phyloP scores from a whole-genome alignment of 202 grass and related monocot genomes.

The Alloteropsis angusta region DNA sequence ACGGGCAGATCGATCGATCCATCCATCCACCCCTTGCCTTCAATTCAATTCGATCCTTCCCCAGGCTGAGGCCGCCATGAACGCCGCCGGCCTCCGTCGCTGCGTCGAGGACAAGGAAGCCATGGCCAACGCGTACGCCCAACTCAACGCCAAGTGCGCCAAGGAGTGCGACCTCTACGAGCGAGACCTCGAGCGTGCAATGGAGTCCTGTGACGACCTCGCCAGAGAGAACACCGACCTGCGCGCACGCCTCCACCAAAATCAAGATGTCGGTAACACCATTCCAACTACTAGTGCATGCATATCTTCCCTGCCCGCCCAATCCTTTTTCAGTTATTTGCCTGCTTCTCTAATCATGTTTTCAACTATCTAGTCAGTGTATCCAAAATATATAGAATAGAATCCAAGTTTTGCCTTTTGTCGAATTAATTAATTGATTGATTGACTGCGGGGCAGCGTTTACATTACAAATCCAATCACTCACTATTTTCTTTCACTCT shows the following conservation, averaged over 20 bases:
- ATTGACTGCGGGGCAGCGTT: background rate
- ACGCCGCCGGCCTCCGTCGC: slow-evolving; percentile 60
- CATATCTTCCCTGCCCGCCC: no score
- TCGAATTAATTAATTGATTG: background rate
- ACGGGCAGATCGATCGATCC: no score
- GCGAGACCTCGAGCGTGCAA: slow-evolving; percentile 66
- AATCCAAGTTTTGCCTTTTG: background rate
- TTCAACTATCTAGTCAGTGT: no score
- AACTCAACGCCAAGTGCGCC: slow-evolving; percentile 32
- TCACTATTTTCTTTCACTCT: no score
- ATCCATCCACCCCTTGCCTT: background rate
- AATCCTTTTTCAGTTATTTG: no score
- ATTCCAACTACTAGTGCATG: background rate
- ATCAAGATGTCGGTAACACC: slow-evolving; percentile 9
- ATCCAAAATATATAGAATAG: no score
- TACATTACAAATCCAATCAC: background rate
- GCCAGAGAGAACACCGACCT: slow-evolving; percentile 72
- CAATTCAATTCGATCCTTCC: no score
- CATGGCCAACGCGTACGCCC: slow-evolving; percentile 22
- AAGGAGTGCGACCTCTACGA: slow-evolving; percentile 79
- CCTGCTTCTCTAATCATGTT: no score
- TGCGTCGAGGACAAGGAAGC: slow-evolving; percentile 79
- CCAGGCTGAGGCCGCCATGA: slow-evolving; percentile 70
- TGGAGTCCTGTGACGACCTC: slow-evolving; percentile 81
- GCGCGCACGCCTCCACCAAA: slow-evolving; percentile 27